A percentile compares a stretch with the other conserved stretches of the same genome.
Evolutionary conservation across 805 yeast genomes (phyloP).

Genomic region (Lipomyces kockii): DNA sequence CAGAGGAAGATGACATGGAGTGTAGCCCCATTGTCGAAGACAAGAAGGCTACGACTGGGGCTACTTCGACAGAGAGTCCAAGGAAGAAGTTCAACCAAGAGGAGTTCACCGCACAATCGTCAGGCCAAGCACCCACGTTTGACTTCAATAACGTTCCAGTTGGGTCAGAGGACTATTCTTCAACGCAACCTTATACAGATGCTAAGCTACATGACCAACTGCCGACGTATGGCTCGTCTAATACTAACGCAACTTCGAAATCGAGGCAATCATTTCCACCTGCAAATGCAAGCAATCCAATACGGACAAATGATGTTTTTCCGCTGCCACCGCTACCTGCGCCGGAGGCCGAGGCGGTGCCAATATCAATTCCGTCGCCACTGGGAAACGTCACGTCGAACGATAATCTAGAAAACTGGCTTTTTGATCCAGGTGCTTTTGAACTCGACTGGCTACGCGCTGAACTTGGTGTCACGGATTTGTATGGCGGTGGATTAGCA

Average conservation of each 20-base stretch:
- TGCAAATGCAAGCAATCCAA: neutral
- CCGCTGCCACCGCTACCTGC: constrained; percentile 8
- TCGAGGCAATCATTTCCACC: neutral
- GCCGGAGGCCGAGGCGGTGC: neutral
- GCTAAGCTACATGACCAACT: neutral
- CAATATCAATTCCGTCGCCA: constrained; percentile 5
- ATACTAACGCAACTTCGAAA: neutral
- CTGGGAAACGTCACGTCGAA: constrained; percentile 7
- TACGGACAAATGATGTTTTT: constrained; percentile 2
- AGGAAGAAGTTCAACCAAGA: neutral
- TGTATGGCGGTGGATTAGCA: neutral
- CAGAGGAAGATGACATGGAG: constrained; percentile 1
- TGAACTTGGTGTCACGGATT: constrained; percentile 14
- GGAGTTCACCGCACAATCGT: neutral
- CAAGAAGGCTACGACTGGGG: neutral
- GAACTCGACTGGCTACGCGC: constrained; percentile 33
- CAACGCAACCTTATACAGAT: neutral
- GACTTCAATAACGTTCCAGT: neutral
- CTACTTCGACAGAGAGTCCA: neutral
- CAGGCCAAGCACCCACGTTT: neutral
- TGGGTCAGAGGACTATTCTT: neutral
- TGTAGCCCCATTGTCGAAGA: neutral
- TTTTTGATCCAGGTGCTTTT: constrained; percentile 23
- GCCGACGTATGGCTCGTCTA: neutral
- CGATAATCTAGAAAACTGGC: constrained; percentile 23